These are phyloP conservation scores for Dictyostelium purpureum DNA, from an alignment of 78 protist species.

Conservation along the genomic window DNA sequence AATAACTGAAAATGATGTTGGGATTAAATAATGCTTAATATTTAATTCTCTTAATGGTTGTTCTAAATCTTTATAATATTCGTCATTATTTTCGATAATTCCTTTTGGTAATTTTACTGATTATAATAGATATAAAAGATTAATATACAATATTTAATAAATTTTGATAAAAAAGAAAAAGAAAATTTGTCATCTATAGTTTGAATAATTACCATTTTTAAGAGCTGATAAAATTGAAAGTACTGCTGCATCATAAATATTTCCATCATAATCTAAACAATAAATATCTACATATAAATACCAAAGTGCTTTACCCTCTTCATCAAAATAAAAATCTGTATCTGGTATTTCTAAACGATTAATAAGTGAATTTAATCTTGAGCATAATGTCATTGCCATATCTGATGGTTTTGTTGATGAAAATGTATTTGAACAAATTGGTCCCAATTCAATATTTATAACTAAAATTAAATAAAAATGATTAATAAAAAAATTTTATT, in stretches of 20 bases:
- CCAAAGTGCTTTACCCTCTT: constrained; percentile 61
- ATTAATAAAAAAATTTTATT: background rate
- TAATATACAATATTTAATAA: background rate
- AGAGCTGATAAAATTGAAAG: constrained; percentile 73
- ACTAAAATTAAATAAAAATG: background rate
- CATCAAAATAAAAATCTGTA: constrained; percentile 44
- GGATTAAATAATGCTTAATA: constrained; percentile 32
- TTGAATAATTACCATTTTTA: constrained; percentile 54
- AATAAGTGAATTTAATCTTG: constrained; percentile 36
- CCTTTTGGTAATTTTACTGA: constrained; percentile 68
- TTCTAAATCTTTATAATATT: constrained; percentile 33
- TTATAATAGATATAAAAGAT: too few species aligned
- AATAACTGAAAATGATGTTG: constrained; percentile 60
- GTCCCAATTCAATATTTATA: constrained; percentile 82
- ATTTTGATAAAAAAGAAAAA: background rate
- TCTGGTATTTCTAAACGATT: constrained; percentile 22
- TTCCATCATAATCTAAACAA: constrained; percentile 83
- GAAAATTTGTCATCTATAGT: background rate
- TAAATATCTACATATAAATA: constrained; percentile 79
- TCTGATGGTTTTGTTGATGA: constrained; percentile 76
- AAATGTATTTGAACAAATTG: constrained; percentile 74
- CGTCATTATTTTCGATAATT: constrained; percentile 21
- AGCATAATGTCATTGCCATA: constrained; percentile 54
- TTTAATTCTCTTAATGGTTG: constrained; percentile 13
- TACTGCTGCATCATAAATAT: constrained; percentile 59